Percentiles rank a stretch among this genome's conserved stretches.
phyloP scores from a whole-genome alignment of 2,329 filamentous ascomycete species.

The Neospermospora avenae region DNA sequence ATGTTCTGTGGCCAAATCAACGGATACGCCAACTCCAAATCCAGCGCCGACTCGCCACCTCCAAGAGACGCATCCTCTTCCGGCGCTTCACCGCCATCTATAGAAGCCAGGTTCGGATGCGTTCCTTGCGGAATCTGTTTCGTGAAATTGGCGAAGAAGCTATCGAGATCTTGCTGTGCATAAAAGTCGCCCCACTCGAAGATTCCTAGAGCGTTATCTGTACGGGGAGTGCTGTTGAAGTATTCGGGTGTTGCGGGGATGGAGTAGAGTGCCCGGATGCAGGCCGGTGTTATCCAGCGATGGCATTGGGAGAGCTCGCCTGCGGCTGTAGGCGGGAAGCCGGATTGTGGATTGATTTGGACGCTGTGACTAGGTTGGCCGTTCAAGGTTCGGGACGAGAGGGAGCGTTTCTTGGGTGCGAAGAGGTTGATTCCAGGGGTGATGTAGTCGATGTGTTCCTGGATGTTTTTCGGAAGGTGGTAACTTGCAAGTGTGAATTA shows the following conservation, averaged over 20 bases:
- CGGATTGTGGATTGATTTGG: background rate
- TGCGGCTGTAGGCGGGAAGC: slow-evolving; percentile 2
- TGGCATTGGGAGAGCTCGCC: slow-evolving; percentile 14
- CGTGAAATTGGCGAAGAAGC: slow-evolving; percentile 33
- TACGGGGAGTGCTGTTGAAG: slow-evolving; percentile 15
- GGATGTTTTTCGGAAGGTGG: slow-evolving; percentile 40
- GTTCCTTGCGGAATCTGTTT: slow-evolving; percentile 32
- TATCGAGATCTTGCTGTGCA: slow-evolving; percentile 36
- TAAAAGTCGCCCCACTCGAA: slow-evolving; percentile 39
- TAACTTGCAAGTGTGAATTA: slow-evolving; percentile 29
- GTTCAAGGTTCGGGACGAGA: background rate
- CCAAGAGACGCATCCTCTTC: slow-evolving; percentile 10
- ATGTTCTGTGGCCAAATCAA: slow-evolving; percentile 40
- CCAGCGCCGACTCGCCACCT: slow-evolving; percentile 37
- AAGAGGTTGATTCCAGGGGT: slow-evolving; percentile 42
- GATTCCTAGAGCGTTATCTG: slow-evolving; percentile 37
- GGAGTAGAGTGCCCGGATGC: slow-evolving; percentile 35
- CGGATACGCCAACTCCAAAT: slow-evolving; percentile 37
- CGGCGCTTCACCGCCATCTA: slow-evolving; percentile 33
- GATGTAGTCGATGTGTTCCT: slow-evolving; percentile 44
- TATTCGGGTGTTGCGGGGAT: slow-evolving; percentile 28
- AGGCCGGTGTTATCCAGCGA: slow-evolving; percentile 19
- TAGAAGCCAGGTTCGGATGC: slow-evolving; percentile 31
- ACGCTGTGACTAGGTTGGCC: slow-evolving; percentile 2
- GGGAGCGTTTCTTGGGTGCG: slow-evolving; percentile 9